Conservation (phyloP, 1,139 yeast genomes). For the Insectozyma bohioensis region DNA sequence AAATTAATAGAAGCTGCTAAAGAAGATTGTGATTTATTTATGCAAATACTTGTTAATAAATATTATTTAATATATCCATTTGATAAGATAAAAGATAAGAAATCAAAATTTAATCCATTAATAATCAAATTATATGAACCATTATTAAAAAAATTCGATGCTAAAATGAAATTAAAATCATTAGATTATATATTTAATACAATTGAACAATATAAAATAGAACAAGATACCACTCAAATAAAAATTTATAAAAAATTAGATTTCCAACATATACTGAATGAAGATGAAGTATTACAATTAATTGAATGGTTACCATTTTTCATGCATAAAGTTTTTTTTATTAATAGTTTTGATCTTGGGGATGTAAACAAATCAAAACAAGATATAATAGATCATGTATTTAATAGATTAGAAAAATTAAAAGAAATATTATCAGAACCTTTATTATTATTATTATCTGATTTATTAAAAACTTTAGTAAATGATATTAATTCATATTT, state of each 20-base stretch:
- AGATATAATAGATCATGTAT: too few relatives aligned
- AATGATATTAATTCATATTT: too few relatives aligned
- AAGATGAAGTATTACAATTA: constrained; percentile 16
- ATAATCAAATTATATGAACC: constrained; percentile 34
- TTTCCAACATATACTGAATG: constrained; percentile 3
- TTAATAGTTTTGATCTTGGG: too few relatives aligned
- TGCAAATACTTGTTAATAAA: constrained; percentile 21
- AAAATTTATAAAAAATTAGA: constrained; percentile 9
- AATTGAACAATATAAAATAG: background rate
- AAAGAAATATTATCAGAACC: too few relatives aligned
- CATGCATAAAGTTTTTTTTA: background rate
- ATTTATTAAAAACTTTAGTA: too few relatives aligned
- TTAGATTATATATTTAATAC: constrained; percentile 10
- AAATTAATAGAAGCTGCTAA: constrained; percentile 14
- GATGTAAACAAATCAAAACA: too few relatives aligned
- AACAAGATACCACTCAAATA: constrained; percentile 2
- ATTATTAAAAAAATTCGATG: constrained; percentile 31
- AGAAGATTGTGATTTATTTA: constrained; percentile 11
- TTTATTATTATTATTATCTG: too few relatives aligned
- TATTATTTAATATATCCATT: constrained; percentile 30
- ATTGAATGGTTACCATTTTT: constrained; percentile 20
- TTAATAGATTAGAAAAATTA: too few relatives aligned
- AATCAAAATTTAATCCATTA: constrained; percentile 26
- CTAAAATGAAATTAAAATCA: constrained; percentile 18
- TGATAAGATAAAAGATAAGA: constrained; percentile 20